Evolutionary conservation across 768 basidiomycete species (phyloP).

Genomic region (Auricularia cornea): DNA sequence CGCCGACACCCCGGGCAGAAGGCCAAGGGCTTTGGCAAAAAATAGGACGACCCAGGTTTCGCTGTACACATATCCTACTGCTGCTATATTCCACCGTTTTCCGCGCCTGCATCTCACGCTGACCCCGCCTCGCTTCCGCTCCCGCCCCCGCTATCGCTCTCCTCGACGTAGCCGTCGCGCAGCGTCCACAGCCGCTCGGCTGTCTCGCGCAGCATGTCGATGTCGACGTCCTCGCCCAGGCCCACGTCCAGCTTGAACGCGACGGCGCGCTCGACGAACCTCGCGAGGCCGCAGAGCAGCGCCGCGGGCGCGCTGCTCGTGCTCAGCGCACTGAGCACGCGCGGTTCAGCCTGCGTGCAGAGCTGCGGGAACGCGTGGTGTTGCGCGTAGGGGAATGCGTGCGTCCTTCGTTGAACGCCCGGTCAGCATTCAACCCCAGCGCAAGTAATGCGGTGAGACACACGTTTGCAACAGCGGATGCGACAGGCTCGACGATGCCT

Average conservation of each 20-base stretch:
- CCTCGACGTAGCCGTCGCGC: background rate
- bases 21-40: background rate
- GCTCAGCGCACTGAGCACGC: background rate
- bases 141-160: background rate
- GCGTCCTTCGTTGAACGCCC: background rate
- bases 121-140: no score
- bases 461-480: background rate
- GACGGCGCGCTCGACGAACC: background rate
- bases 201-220: background rate
- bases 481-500: background rate
- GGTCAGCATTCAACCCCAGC: background rate
- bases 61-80: background rate
- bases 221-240: background rate
- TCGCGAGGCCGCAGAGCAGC: background rate
- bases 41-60: background rate
- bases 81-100: background rate
- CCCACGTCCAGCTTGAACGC: background rate
- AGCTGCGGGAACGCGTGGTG: background rate
- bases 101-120: background rate
- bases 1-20: background rate
- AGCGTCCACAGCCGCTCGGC: background rate
- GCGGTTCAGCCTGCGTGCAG: background rate
- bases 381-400: background rate
- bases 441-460: background rate
- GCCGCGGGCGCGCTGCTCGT: background rate